Percentiles rank a stretch among this genome's conserved stretches.
Evolutionary conservation across 75 land plant genomes (phyloP).

Genomic region (Picea sitchensis): DNA sequence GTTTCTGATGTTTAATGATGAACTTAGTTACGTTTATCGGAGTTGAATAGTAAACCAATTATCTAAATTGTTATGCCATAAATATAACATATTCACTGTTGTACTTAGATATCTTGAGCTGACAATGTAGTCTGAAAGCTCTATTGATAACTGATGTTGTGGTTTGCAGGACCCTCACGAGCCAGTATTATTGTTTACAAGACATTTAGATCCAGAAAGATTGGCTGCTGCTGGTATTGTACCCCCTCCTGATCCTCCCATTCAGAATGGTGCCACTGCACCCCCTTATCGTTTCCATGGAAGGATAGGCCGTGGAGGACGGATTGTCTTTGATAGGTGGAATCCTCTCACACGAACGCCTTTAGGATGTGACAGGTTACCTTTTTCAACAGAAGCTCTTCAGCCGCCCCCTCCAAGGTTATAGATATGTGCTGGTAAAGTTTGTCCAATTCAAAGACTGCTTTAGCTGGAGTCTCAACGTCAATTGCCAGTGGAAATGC

Average conservation of each 20-base stretch:
- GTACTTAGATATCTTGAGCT: not conserved
- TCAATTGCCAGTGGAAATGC: not conserved
- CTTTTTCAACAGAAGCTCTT: slow-evolving; percentile 14
- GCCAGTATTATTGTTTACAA: slow-evolving; percentile 82
- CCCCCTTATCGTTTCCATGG: slow-evolving; percentile 46
- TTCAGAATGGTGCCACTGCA: slow-evolving; percentile 21
- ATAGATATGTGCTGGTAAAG: not conserved
- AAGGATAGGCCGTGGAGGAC: slow-evolving; percentile 92
- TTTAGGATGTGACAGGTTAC: slow-evolving; percentile 28
- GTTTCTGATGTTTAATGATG: not conserved
- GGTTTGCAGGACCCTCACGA: slow-evolving; percentile 65
- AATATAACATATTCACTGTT: not conserved
- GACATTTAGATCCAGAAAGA: slow-evolving; percentile 63
- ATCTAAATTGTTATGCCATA: not conserved
- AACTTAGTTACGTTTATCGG: not conserved
- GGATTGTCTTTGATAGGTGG: slow-evolving; percentile 91
- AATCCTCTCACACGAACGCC: slow-evolving; percentile 69
- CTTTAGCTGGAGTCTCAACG: slow-evolving; percentile 1
- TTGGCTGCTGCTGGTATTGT: slow-evolving; percentile 74
- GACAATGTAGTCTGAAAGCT: not conserved
- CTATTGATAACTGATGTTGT: not conserved
- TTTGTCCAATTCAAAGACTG: slow-evolving; percentile 3
- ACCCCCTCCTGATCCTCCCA: slow-evolving; percentile 46
- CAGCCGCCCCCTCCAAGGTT: slow-evolving; percentile 9
- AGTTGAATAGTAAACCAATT: not conserved